Base-by-base conservation (phyloP, 176 grass and related monocot genomes). In the Oropetium thomaeum region DNA sequence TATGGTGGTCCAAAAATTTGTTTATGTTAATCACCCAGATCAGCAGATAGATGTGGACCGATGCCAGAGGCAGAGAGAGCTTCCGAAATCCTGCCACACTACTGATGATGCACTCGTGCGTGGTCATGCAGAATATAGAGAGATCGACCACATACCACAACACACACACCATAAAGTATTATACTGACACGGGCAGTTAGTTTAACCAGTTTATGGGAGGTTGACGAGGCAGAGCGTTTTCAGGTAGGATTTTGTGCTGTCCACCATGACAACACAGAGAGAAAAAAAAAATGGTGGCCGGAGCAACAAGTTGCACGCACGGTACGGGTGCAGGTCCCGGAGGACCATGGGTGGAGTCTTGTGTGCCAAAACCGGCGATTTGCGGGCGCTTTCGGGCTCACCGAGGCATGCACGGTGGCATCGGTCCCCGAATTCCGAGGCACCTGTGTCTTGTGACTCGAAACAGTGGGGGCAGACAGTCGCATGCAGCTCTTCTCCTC, bases 361-460 rank as follows among this genome's bases (percentile, higher is more conserved):
- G 54, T 13, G 19, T 20, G 78, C 65, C 38, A 58, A 71, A 71
- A 82, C 78, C 65, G 65, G 79, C 37, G 69, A 75, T 83, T 81
- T 83, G 80, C 58, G 68, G 75, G 82, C 31, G 82, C 82, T 85
- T 85, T 85, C 8, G 82, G 29, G 59, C 30, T 65, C 68, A 85
- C 75, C 82, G 47, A 79, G 60, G 82, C 75, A 45, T 19, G 74
- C 67, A 44, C 57, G 43, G 65, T 25, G 13, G 57, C 32, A 43
- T 44, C 27, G 38, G 9, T 10, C 49, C 51, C 60, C 54, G 87
- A 77, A 78, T 87, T 84, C 84, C 90, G 84, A 93, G 79, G 90
- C 61, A 37, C 3, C 73, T 81, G 69, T 85, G 87, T 90, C n/a
- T n/a, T 90, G 87, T 87, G 79, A 93, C 90, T 87, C 83, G 83